Conservation (phyloP, 1,284 basidiomycete genomes). For the Fomitopsis schrenkii region DNA sequence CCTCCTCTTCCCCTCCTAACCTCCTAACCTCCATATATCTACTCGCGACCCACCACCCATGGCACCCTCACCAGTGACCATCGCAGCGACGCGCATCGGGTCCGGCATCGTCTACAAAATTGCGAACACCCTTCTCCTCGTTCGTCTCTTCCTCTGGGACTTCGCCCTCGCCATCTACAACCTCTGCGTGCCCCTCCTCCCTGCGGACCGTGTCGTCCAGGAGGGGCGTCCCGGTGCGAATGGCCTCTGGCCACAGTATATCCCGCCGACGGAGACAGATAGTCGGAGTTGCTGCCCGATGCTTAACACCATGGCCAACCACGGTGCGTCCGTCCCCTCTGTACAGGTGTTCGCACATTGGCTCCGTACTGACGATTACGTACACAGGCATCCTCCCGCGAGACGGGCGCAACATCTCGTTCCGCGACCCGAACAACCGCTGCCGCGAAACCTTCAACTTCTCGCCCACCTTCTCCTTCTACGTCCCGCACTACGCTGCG, state of each 20-base stretch:
- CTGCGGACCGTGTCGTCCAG: conserved; percentile 50
- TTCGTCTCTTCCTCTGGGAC: conserved; percentile 34
- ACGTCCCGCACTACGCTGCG: conserved; percentile 57
- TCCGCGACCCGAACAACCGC: conserved; percentile 46
- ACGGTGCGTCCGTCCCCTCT: conserved; percentile 38
- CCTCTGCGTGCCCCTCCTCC: conserved; percentile 44
- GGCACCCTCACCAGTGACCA: conserved; percentile 11
- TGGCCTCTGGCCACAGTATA: conserved; percentile 70
- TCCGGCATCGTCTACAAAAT: conserved; percentile 13
- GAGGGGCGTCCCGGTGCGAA: conserved; percentile 52
- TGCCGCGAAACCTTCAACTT: conserved; percentile 66
- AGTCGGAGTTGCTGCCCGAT: conserved; percentile 69
- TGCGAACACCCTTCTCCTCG: conserved; percentile 8
- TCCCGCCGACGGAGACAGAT: conserved; percentile 52
- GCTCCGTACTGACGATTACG: neutral
- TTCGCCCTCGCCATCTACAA: conserved; percentile 50
- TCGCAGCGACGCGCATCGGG: conserved; percentile 13
- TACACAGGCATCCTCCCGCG: conserved; percentile 60
- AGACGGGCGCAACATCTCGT: conserved; percentile 62
- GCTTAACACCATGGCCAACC: conserved; percentile 73
- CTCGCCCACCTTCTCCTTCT: conserved; percentile 59
- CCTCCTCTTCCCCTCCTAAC: no score
- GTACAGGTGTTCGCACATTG: no score
- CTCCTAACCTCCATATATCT: neutral
- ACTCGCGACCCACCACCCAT: neutral